These are phyloP conservation scores for Dionaea muscipula DNA, from an alignment of 179 eudicot genomes.

Conservation along the genomic window DNA sequence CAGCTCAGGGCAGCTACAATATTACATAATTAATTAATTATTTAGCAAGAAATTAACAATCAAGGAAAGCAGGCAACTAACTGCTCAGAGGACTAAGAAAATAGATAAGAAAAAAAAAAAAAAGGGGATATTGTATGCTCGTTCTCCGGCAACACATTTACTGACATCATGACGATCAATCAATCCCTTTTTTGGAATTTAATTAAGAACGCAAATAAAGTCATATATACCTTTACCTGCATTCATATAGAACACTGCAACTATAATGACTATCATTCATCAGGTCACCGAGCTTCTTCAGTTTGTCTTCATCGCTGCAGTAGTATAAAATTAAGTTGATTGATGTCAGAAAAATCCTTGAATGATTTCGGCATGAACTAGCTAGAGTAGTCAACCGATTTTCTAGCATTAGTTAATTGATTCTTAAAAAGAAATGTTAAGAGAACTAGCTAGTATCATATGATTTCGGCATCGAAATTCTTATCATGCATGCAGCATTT, in stretches of 20 bases:
- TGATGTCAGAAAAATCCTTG: neutral
- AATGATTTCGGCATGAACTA: conserved; percentile 12
- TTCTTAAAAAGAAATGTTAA: neutral
- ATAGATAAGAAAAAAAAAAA: no score
- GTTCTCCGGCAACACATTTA: no score
- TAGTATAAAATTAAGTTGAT: neutral
- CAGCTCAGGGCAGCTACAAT: conserved; percentile 79
- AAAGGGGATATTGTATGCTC: no score
- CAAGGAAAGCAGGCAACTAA: no score
- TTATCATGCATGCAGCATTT: no score
- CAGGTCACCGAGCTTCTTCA: conserved; percentile 87
- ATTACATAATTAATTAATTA: no score
- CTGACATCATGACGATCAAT: no score
- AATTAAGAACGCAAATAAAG: neutral
- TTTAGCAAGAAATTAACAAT: no score
- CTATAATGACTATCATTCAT: conserved; percentile 96
- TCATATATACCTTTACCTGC: conserved; percentile 96
- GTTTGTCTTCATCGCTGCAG: conserved; percentile 80
- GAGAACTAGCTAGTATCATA: neutral
- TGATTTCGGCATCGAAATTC: no score
- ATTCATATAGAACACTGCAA: conserved; percentile 90
- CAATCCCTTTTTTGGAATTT: neutral
- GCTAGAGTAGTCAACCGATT: neutral
- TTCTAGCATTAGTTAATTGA: neutral
- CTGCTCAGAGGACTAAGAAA: no score